A percentile compares a stretch with the other conserved stretches of the same genome.
Conservation (phyloP, 345 rosid species). For the Citrus mangshanensis region DNA sequence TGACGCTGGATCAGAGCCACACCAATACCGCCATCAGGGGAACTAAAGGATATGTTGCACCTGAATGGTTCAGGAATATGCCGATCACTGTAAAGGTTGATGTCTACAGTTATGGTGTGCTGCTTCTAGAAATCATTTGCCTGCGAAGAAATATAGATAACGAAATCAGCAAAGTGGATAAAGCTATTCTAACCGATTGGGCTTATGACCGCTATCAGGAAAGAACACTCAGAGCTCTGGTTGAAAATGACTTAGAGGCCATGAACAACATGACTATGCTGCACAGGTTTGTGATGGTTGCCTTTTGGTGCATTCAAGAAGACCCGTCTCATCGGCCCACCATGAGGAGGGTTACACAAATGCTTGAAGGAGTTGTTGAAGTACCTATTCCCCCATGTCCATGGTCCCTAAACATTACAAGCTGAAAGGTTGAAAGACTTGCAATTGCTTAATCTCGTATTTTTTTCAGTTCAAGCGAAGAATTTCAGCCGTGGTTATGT, state of each 20-base stretch:
- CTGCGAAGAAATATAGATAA: conserved; percentile 5
- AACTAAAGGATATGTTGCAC: conserved; percentile 35
- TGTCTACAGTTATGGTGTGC: conserved; percentile 30
- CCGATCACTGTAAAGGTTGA: conserved; percentile 25
- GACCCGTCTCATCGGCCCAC: conserved; percentile 40
- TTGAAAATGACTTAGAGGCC: conserved; percentile 23
- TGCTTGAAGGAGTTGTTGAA: conserved; percentile 44
- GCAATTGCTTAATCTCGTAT: not conserved
- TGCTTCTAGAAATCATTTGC: conserved; percentile 31
- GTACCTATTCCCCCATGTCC: conserved; percentile 31
- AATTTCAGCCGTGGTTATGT: not conserved
- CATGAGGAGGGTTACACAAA: conserved; percentile 42
- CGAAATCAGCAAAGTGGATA: conserved; percentile 24
- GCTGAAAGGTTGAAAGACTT: not conserved
- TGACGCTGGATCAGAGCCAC: conserved; percentile 23
- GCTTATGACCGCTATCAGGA: conserved; percentile 46
- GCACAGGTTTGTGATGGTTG: conserved; percentile 31
- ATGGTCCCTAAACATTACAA: not conserved
- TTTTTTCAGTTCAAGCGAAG: not conserved
- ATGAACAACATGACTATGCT: conserved; percentile 5
- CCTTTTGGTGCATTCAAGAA: conserved; percentile 51
- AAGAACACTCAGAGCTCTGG: conserved; percentile 24
- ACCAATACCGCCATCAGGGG: conserved; percentile 24
- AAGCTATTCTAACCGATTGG: conserved; percentile 34
- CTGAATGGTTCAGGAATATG: conserved; percentile 31